phyloP scores from a whole-genome alignment of 2,329 filamentous ascomycete genomes.

The Sporothrix luriei region DNA sequence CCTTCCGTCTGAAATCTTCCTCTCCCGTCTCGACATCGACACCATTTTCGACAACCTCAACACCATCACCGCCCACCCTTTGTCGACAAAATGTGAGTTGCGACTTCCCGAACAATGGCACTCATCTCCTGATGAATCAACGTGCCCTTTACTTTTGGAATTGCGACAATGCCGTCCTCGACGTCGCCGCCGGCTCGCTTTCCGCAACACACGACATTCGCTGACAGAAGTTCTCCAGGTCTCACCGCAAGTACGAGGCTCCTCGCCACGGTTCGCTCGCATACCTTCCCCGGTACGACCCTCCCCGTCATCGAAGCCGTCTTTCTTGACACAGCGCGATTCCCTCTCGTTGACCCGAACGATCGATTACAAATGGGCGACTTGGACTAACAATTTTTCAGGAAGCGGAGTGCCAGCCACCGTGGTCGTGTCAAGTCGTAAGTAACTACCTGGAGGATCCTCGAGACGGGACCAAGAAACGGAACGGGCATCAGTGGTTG shows the following conservation, averaged over 20 bases:
- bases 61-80: constrained; percentile 29
- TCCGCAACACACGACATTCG: background rate
- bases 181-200: background rate
- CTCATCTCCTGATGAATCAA: background rate
- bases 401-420: constrained; percentile 38
- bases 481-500: background rate
- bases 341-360: background rate
- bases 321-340: constrained; percentile 9
- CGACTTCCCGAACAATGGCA: background rate
- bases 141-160: background rate
- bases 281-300: constrained; percentile 63
- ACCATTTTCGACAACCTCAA: constrained; percentile 30
- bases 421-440: constrained; percentile 84
- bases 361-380: constrained; percentile 9
- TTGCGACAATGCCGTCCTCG: constrained; percentile 5
- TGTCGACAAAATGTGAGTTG: constrained; percentile 34
- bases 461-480: background rate
- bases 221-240: constrained; percentile 43
- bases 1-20: constrained; percentile 26
- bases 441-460: constrained; percentile 46
- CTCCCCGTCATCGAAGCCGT: constrained; percentile 1
- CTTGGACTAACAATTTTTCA: constrained; percentile 33
- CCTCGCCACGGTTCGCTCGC: constrained; percentile 93
- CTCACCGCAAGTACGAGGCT: constrained; percentile 70
- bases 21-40: constrained; percentile 30